Percentiles rank a stretch among this genome's conserved stretches.
Evolutionary conservation across 345 rosid species (phyloP).

Genomic region (Euphorbia pulcherrima): DNA sequence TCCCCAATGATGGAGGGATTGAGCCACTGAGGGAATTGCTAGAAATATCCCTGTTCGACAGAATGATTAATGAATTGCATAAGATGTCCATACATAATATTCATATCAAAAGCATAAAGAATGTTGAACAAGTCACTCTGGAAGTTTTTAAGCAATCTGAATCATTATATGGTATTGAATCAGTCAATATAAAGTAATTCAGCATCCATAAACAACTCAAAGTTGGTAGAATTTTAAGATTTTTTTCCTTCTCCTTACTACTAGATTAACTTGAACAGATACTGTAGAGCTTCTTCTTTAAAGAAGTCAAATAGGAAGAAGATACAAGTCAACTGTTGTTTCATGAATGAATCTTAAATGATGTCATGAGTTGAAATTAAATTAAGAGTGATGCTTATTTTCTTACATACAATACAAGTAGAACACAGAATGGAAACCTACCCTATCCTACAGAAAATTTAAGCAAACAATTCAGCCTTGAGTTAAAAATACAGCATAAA

Average conservation of each 20-base stretch:
- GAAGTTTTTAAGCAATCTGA: neutral
- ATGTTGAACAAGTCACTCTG: neutral
- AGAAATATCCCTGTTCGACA: slow-evolving; percentile 61
- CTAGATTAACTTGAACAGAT: neutral
- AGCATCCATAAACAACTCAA: neutral
- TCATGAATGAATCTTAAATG: neutral
- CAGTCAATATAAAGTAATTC: neutral
- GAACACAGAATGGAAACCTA: neutral
- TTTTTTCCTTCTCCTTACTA: neutral
- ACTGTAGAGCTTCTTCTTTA: neutral
- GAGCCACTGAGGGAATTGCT: slow-evolving; percentile 68
- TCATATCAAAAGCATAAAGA: neutral
- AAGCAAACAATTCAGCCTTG: neutral
- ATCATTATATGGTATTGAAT: neutral
- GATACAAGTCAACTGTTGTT: neutral
- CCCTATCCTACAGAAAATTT: neutral
- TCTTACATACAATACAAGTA: neutral
- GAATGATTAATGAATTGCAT: slow-evolving; percentile 5
- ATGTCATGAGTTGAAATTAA: neutral
- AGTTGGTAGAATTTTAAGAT: neutral
- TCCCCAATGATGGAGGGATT: slow-evolving; percentile 75
- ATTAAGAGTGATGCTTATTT: neutral
- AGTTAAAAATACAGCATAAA: neutral
- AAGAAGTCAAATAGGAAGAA: neutral
- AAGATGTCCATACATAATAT: neutral